A percentile compares a stretch with the other conserved stretches of the same genome.
Conservation (phyloP, 352 stramenopile species). For the Globisporangium echinulatum region DNA sequence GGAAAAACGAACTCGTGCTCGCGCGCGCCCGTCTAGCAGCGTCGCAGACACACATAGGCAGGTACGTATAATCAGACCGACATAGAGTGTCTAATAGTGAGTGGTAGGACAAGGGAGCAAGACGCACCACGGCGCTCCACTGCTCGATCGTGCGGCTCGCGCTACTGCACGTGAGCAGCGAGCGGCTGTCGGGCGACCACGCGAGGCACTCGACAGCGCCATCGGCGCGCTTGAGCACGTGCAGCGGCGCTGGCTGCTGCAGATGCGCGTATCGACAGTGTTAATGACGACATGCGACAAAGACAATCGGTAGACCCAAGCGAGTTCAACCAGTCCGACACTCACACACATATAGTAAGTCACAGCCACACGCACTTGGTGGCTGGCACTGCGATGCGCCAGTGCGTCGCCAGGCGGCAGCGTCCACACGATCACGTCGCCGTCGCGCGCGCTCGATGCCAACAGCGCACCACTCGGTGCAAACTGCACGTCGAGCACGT, state of each 20-base stretch:
- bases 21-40: slow-evolving; percentile 34
- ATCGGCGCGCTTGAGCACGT: slow-evolving; percentile 37
- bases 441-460: slow-evolving; percentile 73
- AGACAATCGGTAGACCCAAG: not conserved
- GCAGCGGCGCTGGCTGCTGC: slow-evolving; percentile 23
- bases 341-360: not conserved
- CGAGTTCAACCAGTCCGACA: not conserved
- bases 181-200: slow-evolving; percentile 59
- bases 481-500: slow-evolving; percentile 74
- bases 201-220: slow-evolving; percentile 48
- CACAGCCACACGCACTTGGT: not conserved
- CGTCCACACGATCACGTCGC: slow-evolving; percentile 71
- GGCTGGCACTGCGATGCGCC: not conserved
- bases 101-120: not conserved
- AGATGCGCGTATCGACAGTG: too few relatives aligned
- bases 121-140: slow-evolving; percentile 47
- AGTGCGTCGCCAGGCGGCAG: slow-evolving; percentile 18
- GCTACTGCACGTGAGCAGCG: slow-evolving; percentile 48
- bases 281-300: not conserved
- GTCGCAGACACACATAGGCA: too few relatives aligned
- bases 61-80: not conserved
- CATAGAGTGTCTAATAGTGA: not conserved
- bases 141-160: slow-evolving; percentile 54
- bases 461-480: slow-evolving; percentile 71
- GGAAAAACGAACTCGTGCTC: slow-evolving; percentile 53